Evolutionary conservation across 768 basidiomycete genomes (phyloP).

Genomic region (Tulasnella sp.): DNA sequence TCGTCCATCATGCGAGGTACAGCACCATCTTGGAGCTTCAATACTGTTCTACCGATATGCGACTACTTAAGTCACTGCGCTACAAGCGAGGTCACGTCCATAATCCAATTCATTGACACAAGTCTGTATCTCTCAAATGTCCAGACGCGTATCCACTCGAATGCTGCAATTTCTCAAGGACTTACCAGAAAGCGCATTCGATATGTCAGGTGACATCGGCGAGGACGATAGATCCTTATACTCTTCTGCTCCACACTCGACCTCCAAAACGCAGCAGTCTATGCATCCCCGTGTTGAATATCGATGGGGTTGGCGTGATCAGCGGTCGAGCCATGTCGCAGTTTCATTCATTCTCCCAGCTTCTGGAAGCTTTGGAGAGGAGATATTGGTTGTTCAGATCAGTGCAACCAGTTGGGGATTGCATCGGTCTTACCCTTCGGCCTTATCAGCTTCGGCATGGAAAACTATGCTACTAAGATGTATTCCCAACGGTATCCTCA

Average conservation of each 20-base stretch:
- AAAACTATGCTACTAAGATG: neutral
- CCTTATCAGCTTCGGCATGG: slow-evolving; percentile 1
- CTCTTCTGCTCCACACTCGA: neutral
- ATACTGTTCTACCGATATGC: too few relatives aligned
- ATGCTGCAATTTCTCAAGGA: neutral
- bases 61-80: too few relatives aligned
- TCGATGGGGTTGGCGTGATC: neutral
- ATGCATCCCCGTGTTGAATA: neutral
- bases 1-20: too few relatives aligned
- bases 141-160: neutral
- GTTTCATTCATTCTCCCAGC: slow-evolving; percentile 3
- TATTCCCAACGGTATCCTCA: too few relatives aligned
- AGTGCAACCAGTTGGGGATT: too few relatives aligned
- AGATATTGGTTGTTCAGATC: slow-evolving; percentile 2
- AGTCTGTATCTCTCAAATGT: neutral
- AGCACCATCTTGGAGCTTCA: too few relatives aligned
- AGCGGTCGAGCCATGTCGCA: neutral
- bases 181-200: neutral
- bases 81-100: too few relatives aligned
- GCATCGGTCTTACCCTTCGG: too few relatives aligned
- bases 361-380: neutral
- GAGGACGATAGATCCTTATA: neutral
- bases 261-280: neutral
- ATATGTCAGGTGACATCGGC: neutral
- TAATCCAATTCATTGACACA: too few relatives aligned